phyloP scores from a whole-genome alignment of 2,329 filamentous ascomycete species.

The Aureobasidium melanogenum region DNA sequence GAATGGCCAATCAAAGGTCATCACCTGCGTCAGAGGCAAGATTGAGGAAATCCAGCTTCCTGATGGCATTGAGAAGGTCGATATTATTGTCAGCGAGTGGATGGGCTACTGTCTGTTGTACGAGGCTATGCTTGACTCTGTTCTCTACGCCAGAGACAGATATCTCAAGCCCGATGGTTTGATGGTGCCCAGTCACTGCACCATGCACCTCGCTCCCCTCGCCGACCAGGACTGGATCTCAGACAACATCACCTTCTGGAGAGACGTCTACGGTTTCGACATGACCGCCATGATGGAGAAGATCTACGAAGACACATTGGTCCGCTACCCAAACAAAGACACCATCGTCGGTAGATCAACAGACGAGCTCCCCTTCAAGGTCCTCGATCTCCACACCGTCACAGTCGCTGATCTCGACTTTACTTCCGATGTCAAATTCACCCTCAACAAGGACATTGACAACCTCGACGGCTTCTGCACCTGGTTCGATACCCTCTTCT shows the following conservation, averaged over 20 bases:
- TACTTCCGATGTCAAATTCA: slow-evolving; percentile 56
- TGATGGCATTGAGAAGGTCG: slow-evolving; percentile 59
- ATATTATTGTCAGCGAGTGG: slow-evolving; percentile 95
- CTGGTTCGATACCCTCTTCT: slow-evolving; percentile 94
- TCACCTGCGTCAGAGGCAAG: slow-evolving; percentile 74
- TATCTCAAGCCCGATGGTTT: slow-evolving; percentile 75
- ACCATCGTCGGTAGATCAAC: slow-evolving; percentile 45
- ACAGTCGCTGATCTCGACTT: slow-evolving; percentile 68
- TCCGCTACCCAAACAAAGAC: slow-evolving; percentile 25
- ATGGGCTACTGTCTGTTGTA: slow-evolving; percentile 94
- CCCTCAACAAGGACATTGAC: slow-evolving; percentile 53
- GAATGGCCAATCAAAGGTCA: slow-evolving; percentile 64
- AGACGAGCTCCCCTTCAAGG: slow-evolving; percentile 56
- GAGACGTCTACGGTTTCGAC: slow-evolving; percentile 87
- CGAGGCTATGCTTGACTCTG: slow-evolving; percentile 91
- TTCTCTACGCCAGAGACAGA: slow-evolving; percentile 77
- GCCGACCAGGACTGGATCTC: slow-evolving; percentile 68
- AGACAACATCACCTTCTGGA: slow-evolving; percentile 78
- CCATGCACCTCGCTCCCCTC: slow-evolving; percentile 72
- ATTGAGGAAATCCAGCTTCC: slow-evolving; percentile 77
- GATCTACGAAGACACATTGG: slow-evolving; percentile 61
- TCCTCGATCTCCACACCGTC: slow-evolving; percentile 67
- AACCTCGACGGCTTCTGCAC: slow-evolving; percentile 77
- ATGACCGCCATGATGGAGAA: slow-evolving; percentile 84
- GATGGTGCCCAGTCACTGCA: slow-evolving; percentile 78